These are phyloP conservation scores for Cystobasidium tubakii DNA, from an alignment of 768 basidiomycete genomes.

Conservation along the genomic window DNA sequence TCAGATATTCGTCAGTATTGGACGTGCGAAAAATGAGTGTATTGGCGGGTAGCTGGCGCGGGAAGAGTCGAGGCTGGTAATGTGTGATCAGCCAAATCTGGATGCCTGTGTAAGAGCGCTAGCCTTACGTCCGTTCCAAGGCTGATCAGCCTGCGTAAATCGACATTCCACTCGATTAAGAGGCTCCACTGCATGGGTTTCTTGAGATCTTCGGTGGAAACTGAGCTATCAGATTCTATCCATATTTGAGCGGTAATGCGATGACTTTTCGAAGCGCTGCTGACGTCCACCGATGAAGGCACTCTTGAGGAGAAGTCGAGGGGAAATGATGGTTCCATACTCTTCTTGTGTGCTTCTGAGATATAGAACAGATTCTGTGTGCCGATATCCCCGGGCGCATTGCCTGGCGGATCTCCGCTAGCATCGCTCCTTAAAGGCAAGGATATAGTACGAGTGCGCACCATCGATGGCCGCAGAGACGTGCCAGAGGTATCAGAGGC, in stretches of 20 bases:
- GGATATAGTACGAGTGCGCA: slow-evolving; percentile 12
- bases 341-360: slow-evolving; percentile 2
- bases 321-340: slow-evolving; percentile 29
- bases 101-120: not conserved
- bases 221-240: not conserved
- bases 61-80: slow-evolving; percentile 17
- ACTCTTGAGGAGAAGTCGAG: not conserved
- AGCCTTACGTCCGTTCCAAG: slow-evolving; percentile 29
- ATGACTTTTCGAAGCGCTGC: not conserved
- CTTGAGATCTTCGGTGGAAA: not conserved
- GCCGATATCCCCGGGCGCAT: not conserved
- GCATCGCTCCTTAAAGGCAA: slow-evolving; percentile 1
- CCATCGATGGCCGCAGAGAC: not conserved
- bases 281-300: not conserved
- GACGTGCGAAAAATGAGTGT: slow-evolving; percentile 20
- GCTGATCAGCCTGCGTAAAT: slow-evolving; percentile 11
- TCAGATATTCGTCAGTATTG: slow-evolving; percentile 28
- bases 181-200: slow-evolving; percentile 7
- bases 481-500: not conserved
- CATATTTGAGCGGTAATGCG: slow-evolving; percentile 6
- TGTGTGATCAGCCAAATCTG: not conserved
- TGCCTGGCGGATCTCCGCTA: not conserved
- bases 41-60: not conserved
- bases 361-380: not conserved
- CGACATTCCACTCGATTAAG: slow-evolving; percentile 26